Percentiles rank a stretch among this genome's conserved stretches.
Conservation (phyloP, 371 early-diverging fungal species). For the Mortierella sp. region DNA sequence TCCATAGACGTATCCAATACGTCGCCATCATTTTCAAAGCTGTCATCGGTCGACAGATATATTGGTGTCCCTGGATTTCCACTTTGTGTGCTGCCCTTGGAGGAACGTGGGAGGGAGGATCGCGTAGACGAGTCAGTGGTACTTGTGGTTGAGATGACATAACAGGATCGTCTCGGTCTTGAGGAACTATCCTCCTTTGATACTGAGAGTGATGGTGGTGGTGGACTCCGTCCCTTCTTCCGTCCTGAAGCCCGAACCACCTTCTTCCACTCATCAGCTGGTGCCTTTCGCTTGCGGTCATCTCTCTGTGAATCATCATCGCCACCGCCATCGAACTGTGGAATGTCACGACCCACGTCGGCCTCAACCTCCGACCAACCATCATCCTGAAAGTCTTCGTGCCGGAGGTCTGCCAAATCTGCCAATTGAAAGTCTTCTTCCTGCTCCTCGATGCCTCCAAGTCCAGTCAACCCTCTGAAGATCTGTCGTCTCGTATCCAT, state of each 20-base stretch:
- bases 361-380: background rate
- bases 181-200: no score
- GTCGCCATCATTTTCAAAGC: no score
- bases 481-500: conserved; percentile 23
- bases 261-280: conserved; percentile 15
- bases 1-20: background rate
- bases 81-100: no score
- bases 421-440: conserved; percentile 30
- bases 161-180: no score
- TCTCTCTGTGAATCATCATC: conserved; percentile 40
- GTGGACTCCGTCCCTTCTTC: conserved; percentile 15
- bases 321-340: conserved; percentile 65
- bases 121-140: no score
- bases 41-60: conserved; percentile 1
- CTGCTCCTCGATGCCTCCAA: conserved; percentile 27
- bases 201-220: conserved; percentile 2
- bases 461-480: conserved; percentile 27
- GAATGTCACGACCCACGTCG: conserved; percentile 24
- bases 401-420: conserved; percentile 34
- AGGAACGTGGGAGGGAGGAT: no score
- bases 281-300: background rate
- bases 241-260: background rate
- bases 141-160: no score
- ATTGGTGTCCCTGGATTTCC: background rate
- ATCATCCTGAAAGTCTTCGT: conserved; percentile 23